phyloP scores from a whole-genome alignment of 1,284 basidiomycete species.

The Tylopilus sp. region DNA sequence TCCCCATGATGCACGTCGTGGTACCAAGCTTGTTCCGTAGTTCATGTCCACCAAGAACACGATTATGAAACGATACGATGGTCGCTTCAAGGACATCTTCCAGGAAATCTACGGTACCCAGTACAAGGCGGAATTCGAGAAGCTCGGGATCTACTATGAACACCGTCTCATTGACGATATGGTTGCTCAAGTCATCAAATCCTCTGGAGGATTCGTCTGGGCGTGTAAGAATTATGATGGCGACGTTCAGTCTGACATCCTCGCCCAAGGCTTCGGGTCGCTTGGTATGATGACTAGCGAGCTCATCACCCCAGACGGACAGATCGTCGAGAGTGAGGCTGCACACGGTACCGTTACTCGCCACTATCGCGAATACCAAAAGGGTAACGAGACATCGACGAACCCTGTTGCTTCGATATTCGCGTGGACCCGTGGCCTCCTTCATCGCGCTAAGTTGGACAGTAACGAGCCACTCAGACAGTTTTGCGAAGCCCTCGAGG shows the following conservation, averaged over 20 bases:
- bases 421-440: slow-evolving; percentile 94
- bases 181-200: slow-evolving; percentile 98
- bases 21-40: slow-evolving; percentile 31
- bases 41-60: slow-evolving; percentile 99
- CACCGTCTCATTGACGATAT: slow-evolving; percentile 92
- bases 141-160: slow-evolving; percentile 89
- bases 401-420: slow-evolving; percentile 99
- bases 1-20: slow-evolving; percentile 1
- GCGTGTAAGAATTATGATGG: slow-evolving; percentile 98
- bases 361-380: slow-evolving; percentile 96
- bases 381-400: slow-evolving; percentile 92
- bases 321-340: slow-evolving; percentile 88
- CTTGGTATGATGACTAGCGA: slow-evolving; percentile 98
- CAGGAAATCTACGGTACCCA: slow-evolving; percentile 85
- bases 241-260: slow-evolving; percentile 88
- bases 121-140: slow-evolving; percentile 83
- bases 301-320: slow-evolving; percentile 92
- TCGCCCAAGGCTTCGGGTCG: slow-evolving; percentile 91
- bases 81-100: slow-evolving; percentile 99
- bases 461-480: slow-evolving; percentile 67
- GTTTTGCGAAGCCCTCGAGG: slow-evolving; percentile 84
- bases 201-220: slow-evolving; percentile 95
- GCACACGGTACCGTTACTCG: slow-evolving; percentile 95
- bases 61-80: slow-evolving; percentile 94
- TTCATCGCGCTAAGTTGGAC: slow-evolving; percentile 93